These are phyloP conservation scores for Ramaria rubella DNA, from an alignment of 768 basidiomycete genomes.

Conservation along the genomic window DNA sequence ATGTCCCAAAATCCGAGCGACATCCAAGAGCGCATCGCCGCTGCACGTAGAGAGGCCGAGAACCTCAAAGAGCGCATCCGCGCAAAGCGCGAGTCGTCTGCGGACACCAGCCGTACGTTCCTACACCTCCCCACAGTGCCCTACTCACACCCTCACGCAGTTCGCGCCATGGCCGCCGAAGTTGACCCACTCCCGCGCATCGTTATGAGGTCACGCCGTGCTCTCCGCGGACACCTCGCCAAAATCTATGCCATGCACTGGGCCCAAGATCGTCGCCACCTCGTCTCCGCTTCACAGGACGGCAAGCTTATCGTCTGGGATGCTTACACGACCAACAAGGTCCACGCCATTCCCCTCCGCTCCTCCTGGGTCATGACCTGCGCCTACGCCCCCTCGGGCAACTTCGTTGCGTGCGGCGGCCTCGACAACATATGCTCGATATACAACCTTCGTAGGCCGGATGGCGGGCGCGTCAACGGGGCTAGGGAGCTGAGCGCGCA, in stretches of 20 bases:
- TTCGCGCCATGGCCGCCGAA: constrained; percentile 97
- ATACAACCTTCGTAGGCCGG: constrained; percentile 83
- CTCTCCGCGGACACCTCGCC: constrained; percentile 93
- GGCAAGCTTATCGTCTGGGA: constrained; percentile 99
- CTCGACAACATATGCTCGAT: constrained; percentile 99
- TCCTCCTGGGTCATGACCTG: constrained; percentile 99
- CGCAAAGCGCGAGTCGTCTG: constrained; percentile 91
- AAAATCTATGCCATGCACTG: constrained; percentile 99
- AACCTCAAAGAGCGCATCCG: constrained; percentile 98
- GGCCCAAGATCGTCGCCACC: constrained; percentile 93
- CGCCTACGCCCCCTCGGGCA: constrained; percentile 94
- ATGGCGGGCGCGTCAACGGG: constrained; percentile 67
- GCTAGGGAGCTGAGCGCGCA: constrained; percentile 95
- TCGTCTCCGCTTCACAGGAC: constrained; percentile 99
- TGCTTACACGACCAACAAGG: constrained; percentile 99
- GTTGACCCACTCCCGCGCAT: constrained; percentile 94
- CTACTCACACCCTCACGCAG: constrained; percentile 35
- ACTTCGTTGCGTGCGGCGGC: constrained; percentile 97
- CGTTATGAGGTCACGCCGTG: constrained; percentile 92
- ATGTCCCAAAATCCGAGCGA: constrained; percentile 82
- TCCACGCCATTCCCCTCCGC: constrained; percentile 95
- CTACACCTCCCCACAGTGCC: constrained; percentile 2
- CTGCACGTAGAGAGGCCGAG: constrained; percentile 94
- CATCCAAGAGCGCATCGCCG: constrained; percentile 89
- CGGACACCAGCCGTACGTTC: constrained; percentile 91